A percentile compares a stretch with the other conserved stretches of the same genome.
Evolutionary conservation across 2,329 filamentous ascomycete genomes (phyloP).

Genomic region (Neocatenulostroma microsporum): DNA sequence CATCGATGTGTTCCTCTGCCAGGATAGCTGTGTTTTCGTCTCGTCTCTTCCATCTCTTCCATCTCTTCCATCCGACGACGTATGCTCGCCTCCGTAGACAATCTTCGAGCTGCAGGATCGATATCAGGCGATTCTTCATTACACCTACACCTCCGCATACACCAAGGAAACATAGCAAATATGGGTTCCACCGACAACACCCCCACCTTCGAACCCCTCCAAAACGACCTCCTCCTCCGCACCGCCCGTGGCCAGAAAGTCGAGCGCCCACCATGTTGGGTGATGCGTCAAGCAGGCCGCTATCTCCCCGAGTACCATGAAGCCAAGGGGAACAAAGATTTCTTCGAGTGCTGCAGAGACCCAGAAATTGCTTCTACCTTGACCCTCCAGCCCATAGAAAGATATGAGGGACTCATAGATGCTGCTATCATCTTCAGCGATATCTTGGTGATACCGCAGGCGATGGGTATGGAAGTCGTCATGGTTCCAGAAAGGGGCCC

Average conservation of each 20-base stretch:
- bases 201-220: constrained; percentile 67
- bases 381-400: constrained; percentile 90
- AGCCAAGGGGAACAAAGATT: constrained; percentile 83
- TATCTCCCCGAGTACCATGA: constrained; percentile 98
- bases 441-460: constrained; percentile 94
- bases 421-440: constrained; percentile 98
- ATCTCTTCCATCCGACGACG: too few species aligned
- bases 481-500: constrained; percentile 98
- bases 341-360: constrained; percentile 94
- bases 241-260: constrained; percentile 85
- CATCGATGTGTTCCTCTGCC: too few species aligned
- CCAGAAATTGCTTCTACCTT: constrained; percentile 89
- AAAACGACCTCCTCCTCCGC: constrained; percentile 87
- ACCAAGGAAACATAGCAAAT: too few species aligned
- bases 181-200: constrained; percentile 1
- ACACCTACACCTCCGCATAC: too few species aligned
- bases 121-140: not conserved
- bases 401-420: constrained; percentile 82
- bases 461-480: constrained; percentile 96
- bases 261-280: constrained; percentile 92
- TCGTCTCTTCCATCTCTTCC: too few species aligned
- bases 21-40: too few species aligned
- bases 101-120: too few species aligned
- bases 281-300: constrained; percentile 97
- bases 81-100: too few species aligned